Conservation (phyloP, 805 yeast species). For the Candida jianshihensis region DNA sequence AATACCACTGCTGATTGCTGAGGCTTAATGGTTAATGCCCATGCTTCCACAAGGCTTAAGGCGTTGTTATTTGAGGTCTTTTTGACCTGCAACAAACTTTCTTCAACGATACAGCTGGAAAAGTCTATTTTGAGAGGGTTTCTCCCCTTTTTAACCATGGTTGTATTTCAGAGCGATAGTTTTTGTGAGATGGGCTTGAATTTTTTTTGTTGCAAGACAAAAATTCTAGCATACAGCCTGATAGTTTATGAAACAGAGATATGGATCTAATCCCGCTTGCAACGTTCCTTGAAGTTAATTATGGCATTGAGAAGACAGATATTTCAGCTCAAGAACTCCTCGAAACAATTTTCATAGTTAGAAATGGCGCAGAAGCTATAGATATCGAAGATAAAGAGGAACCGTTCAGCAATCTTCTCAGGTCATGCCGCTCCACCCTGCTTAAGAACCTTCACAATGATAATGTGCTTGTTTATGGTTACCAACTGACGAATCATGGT, state of each 20-base stretch:
- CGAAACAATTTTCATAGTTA: background rate
- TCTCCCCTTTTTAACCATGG: conserved; percentile 30
- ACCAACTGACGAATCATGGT: background rate
- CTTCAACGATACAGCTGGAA: conserved; percentile 37
- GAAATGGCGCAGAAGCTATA: background rate
- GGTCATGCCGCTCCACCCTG: background rate
- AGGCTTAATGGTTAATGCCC: conserved; percentile 43
- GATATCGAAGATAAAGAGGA: background rate
- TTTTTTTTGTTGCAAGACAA: background rate
- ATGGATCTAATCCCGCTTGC: background rate
- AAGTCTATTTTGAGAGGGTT: conserved; percentile 37
- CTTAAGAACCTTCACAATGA: background rate
- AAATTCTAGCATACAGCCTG: background rate
- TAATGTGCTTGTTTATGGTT: background rate
- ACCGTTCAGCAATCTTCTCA: background rate
- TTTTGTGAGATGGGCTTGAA: background rate
- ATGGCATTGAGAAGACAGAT: background rate
- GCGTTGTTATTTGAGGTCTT: conserved; percentile 14
- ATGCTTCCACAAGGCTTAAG: conserved; percentile 30
- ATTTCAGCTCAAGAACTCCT: background rate
- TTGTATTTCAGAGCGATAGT: background rate
- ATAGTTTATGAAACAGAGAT: no score
- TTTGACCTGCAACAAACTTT: conserved; percentile 39
- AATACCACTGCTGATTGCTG: conserved; percentile 20
- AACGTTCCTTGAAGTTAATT: background rate